Percentiles rank a stretch among this genome's conserved stretches.
phyloP scores from a whole-genome alignment of 2,329 filamentous ascomycete genomes.

The Mycosphaerella sp. region DNA sequence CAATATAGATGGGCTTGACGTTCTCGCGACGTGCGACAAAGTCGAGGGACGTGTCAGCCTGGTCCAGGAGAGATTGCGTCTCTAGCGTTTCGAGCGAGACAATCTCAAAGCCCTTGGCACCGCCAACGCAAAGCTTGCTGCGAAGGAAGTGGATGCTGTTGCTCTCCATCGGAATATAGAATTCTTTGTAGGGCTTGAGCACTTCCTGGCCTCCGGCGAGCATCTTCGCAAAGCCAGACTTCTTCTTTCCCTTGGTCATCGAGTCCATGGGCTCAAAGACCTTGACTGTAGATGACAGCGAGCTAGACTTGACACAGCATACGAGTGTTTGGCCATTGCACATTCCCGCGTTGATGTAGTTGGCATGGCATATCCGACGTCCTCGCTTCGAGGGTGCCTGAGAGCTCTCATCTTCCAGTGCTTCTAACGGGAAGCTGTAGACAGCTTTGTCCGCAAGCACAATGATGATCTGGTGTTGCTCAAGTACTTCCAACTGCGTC shows the following conservation, averaged over 20 bases:
- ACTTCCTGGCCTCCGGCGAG: slow-evolving; percentile 91
- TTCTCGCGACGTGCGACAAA: slow-evolving; percentile 93
- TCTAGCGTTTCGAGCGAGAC: slow-evolving; percentile 96
- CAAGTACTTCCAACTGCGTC: slow-evolving; percentile 91
- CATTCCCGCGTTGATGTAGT: slow-evolving; percentile 97
- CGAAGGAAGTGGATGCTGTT: slow-evolving; percentile 96
- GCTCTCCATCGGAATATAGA: slow-evolving; percentile 98
- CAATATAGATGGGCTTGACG: slow-evolving; percentile 84
- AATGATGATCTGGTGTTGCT: slow-evolving; percentile 87
- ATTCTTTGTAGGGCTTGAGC: slow-evolving; percentile 95
- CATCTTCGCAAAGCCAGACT: slow-evolving; percentile 92
- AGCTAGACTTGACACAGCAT: slow-evolving; percentile 91
- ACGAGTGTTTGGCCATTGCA: slow-evolving; percentile 91
- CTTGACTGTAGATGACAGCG: slow-evolving; percentile 92
- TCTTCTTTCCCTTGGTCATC: slow-evolving; percentile 75
- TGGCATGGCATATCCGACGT: slow-evolving; percentile 96
- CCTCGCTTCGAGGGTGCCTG: slow-evolving; percentile 74
- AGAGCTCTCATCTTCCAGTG: slow-evolving; percentile 71
- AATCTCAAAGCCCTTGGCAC: slow-evolving; percentile 91
- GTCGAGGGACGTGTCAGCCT: slow-evolving; percentile 95
- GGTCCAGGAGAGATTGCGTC: slow-evolving; percentile 91
- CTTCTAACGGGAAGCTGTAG: slow-evolving; percentile 80
- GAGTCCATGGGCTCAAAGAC: slow-evolving; percentile 98
- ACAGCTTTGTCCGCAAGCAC: slow-evolving; percentile 91
- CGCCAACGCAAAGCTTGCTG: slow-evolving; percentile 93